A percentile compares a stretch with the other conserved stretches of the same genome.
Conservation (phyloP, 2,329 filamentous ascomycete genomes). For the Neoascochyta sp. region DNA sequence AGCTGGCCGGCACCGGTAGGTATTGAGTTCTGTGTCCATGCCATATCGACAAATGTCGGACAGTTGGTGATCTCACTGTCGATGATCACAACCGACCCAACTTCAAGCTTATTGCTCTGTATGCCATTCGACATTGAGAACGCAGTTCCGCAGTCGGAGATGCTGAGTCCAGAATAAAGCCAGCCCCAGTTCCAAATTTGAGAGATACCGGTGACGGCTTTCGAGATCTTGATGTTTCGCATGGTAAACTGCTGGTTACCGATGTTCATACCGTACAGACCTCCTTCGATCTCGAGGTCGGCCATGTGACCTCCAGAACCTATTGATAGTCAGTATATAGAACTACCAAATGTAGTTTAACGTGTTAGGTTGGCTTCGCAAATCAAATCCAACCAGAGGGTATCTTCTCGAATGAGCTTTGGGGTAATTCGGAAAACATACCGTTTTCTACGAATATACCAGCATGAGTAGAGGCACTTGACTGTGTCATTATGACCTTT, state of each 20-base stretch:
- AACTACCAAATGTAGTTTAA: background rate
- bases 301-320: constrained; percentile 47
- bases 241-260: constrained; percentile 57
- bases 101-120: constrained; percentile 32
- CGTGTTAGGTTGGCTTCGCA: too few relatives aligned
- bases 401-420: too few relatives aligned
- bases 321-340: constrained; percentile 7
- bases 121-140: constrained; percentile 48
- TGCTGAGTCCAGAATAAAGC: constrained; percentile 50
- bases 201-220: constrained; percentile 52
- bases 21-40: constrained; percentile 34
- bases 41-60: constrained; percentile 49
- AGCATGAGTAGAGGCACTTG: constrained; percentile 46
- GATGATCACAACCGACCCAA: constrained; percentile 56
- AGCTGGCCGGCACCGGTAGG: constrained; percentile 50
- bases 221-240: constrained; percentile 54
- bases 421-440: constrained; percentile 11
- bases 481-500: constrained; percentile 41
- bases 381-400: too few relatives aligned
- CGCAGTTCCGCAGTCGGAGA: constrained; percentile 54
- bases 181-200: constrained; percentile 62
- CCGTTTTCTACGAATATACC: constrained; percentile 48
- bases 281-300: constrained; percentile 46
- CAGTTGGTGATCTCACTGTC: constrained; percentile 54
- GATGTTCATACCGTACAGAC: constrained; percentile 42